A percentile compares a stretch with the other conserved stretches of the same genome.
Evolutionary conservation across 352 stramenopile species (phyloP).

Genomic region (Globisporangium uncinulatum): DNA sequence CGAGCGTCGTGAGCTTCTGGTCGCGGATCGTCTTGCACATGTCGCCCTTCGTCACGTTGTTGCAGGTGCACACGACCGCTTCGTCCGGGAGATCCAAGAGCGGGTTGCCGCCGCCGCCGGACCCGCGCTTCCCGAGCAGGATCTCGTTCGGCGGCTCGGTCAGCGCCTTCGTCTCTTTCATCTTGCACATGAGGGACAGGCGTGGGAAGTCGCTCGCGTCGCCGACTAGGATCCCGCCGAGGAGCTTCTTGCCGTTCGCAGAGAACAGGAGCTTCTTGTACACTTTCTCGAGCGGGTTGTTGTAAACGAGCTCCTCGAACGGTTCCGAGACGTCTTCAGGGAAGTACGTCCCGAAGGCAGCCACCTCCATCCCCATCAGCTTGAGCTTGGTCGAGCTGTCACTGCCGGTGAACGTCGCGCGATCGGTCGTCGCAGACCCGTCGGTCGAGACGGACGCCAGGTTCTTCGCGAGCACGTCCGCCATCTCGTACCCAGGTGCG

Average conservation of each 20-base stretch:
- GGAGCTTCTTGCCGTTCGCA: slow-evolving; percentile 55
- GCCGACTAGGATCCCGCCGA: slow-evolving; percentile 89
- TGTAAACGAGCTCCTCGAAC: slow-evolving; percentile 75
- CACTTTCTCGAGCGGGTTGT: slow-evolving; percentile 84
- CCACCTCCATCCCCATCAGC: slow-evolving; percentile 92
- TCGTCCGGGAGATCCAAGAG: slow-evolving; percentile 66
- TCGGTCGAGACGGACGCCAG: slow-evolving; percentile 18
- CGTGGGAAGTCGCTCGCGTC: slow-evolving; percentile 88
- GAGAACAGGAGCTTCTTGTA: slow-evolving; percentile 95
- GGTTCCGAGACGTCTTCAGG: slow-evolving; percentile 74
- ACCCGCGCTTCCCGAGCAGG: slow-evolving; percentile 40
- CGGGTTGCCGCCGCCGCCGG: slow-evolving; percentile 19
- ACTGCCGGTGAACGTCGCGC: slow-evolving; percentile 67
- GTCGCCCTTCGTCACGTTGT: slow-evolving; percentile 85
- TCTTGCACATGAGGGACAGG: slow-evolving; percentile 57
- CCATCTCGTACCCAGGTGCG: slow-evolving; percentile 90
- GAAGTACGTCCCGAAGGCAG: slow-evolving; percentile 85
- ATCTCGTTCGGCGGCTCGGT: slow-evolving; percentile 46
- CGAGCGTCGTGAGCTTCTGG: slow-evolving; percentile 66
- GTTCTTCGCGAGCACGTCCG: slow-evolving; percentile 81
- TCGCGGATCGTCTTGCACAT: slow-evolving; percentile 73
- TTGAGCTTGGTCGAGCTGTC: slow-evolving; percentile 94
- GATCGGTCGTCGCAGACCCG: slow-evolving; percentile 11
- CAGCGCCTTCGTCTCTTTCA: slow-evolving; percentile 47
- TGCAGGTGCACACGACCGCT: slow-evolving; percentile 90